Evolutionary conservation across 257 asterid species (phyloP).

Genomic region (Verbena officinalis): DNA sequence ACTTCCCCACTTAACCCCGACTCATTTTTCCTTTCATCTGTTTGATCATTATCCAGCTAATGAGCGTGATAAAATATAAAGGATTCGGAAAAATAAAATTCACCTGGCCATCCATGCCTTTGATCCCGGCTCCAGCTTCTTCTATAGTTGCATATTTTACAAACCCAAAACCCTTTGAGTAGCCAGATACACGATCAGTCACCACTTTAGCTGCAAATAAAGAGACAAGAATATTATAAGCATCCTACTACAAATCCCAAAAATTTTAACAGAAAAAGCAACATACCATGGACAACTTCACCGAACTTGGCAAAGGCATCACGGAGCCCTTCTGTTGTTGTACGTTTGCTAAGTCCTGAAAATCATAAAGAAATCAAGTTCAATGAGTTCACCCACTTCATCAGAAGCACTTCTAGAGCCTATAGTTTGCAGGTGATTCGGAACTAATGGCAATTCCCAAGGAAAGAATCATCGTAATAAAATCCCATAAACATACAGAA

Average conservation of each 20-base stretch:
- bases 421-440: neutral
- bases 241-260: neutral
- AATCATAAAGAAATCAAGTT: slow-evolving; percentile 27
- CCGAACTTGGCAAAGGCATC: slow-evolving; percentile 78
- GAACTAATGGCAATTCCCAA: neutral
- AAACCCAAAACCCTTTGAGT: slow-evolving; percentile 91
- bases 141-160: slow-evolving; percentile 67
- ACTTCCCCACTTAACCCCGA: no score
- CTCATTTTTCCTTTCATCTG: neutral
- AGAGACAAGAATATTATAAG: neutral
- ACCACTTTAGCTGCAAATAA: slow-evolving; percentile 84
- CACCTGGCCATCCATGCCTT: slow-evolving; percentile 95
- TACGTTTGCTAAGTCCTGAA: slow-evolving; percentile 91
- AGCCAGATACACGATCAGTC: slow-evolving; percentile 77
- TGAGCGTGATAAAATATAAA: no score
- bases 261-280: neutral
- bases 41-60: neutral
- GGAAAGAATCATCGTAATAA: neutral
- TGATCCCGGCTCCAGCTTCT: slow-evolving; percentile 71
- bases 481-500: neutral
- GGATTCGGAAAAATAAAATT: slow-evolving; percentile 3
- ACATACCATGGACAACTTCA: slow-evolving; percentile 68
- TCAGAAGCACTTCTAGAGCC: no score
- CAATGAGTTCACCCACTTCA: slow-evolving; percentile 6
- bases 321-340: slow-evolving; percentile 80